Percentiles rank a stretch among this genome's conserved stretches.
phyloP scores from a whole-genome alignment of 139 green algal genomes.

The Chlorella vulgaris region DNA sequence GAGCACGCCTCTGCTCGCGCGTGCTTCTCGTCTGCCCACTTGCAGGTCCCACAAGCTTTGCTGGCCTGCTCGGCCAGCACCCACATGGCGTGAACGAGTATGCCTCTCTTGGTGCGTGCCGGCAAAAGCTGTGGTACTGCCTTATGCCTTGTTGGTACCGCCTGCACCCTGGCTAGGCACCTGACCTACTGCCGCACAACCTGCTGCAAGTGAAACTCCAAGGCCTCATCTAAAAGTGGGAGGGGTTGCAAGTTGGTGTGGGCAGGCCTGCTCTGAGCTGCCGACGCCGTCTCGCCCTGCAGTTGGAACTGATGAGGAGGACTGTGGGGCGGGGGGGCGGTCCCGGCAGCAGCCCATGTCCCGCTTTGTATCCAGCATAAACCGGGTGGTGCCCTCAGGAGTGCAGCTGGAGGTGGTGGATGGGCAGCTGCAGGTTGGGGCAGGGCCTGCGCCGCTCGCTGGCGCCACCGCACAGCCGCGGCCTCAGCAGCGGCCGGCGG shows the following conservation, averaged over 20 bases:
- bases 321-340: not conserved
- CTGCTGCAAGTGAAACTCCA: no score
- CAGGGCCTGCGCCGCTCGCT: no score
- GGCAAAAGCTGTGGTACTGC: no score
- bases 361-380: slow-evolving; percentile 9
- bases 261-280: not conserved
- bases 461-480: not conserved
- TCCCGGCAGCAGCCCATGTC: not conserved
- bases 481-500: not conserved
- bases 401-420: not conserved
- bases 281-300: no score
- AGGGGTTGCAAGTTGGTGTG: no score
- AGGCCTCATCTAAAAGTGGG: no score
- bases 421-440: not conserved
- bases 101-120: slow-evolving; percentile 15
- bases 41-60: slow-evolving; percentile 28
- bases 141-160: no score
- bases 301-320: slow-evolving; percentile 4
- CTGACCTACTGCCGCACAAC: no score
- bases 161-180: no score
- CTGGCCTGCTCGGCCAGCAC: not conserved
- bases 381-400: not conserved
- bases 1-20: no score
- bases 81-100: slow-evolving; percentile 15
- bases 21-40: no score